Conservation (phyloP, 2,329 filamentous ascomycete genomes). For the Fusarium sp. region DNA sequence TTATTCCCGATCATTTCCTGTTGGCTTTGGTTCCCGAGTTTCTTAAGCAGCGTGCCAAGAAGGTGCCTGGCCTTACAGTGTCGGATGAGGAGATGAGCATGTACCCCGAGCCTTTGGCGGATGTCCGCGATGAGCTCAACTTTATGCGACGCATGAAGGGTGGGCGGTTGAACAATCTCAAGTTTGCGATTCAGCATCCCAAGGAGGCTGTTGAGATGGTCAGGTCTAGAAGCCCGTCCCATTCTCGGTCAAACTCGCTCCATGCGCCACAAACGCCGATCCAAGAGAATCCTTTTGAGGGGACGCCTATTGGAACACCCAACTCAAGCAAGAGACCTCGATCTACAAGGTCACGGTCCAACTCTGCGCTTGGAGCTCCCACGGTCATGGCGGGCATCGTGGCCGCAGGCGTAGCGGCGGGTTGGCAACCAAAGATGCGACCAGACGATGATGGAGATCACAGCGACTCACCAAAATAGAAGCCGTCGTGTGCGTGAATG, state of each 20-base stretch:
- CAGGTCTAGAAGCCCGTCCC: slow-evolving; percentile 72
- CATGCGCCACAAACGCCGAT: slow-evolving; percentile 73
- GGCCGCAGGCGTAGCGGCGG: slow-evolving; percentile 80
- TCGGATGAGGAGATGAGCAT: slow-evolving; percentile 75
- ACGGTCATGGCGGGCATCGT: slow-evolving; percentile 88
- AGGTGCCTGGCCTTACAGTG: slow-evolving; percentile 69
- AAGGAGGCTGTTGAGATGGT: slow-evolving; percentile 74
- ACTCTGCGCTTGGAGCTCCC: slow-evolving; percentile 79
- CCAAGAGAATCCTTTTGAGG: slow-evolving; percentile 64
- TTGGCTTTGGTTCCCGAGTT: slow-evolving; percentile 66
- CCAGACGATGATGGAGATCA: slow-evolving; percentile 45
- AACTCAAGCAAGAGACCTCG: slow-evolving; percentile 75
- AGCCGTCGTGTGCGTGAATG: slow-evolving; percentile 30
- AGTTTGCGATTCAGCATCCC: slow-evolving; percentile 82
- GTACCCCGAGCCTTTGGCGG: slow-evolving; percentile 79
- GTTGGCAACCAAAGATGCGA: slow-evolving; percentile 75
- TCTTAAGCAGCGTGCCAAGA: slow-evolving; percentile 62
- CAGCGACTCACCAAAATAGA: slow-evolving; percentile 46
- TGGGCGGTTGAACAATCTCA: slow-evolving; percentile 83
- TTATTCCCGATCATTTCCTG: slow-evolving; percentile 81
- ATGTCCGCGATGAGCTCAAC: slow-evolving; percentile 83
- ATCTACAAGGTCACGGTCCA: slow-evolving; percentile 74
- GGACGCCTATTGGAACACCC: slow-evolving; percentile 65
- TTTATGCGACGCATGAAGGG: slow-evolving; percentile 86
- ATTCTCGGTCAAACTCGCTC: slow-evolving; percentile 74